Conservation (phyloP, 257 asterid species). For the Solanum tarijense region DNA sequence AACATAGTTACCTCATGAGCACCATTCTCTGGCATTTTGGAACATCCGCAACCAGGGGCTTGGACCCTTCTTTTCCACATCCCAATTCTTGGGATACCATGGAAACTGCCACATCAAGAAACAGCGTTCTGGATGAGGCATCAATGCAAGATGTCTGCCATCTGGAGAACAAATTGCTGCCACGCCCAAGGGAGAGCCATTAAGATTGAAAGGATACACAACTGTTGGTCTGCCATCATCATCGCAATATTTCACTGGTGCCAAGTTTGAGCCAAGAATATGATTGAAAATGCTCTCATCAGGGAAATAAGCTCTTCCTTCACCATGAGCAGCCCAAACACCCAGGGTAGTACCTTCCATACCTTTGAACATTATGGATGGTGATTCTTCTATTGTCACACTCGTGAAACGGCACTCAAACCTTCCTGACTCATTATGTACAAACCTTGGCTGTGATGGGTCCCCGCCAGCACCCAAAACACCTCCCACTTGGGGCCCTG, state of each 20-base stretch:
- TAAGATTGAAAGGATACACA: constrained; percentile 67
- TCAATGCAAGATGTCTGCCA: constrained; percentile 92
- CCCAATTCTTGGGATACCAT: constrained; percentile 86
- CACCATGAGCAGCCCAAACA: constrained; percentile 97
- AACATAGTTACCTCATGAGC: constrained; percentile 39
- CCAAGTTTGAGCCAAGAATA: constrained; percentile 43
- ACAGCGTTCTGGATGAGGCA: constrained; percentile 94
- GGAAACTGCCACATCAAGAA: constrained; percentile 98
- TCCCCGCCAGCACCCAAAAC: constrained; percentile 54
- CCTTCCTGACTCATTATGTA: constrained; percentile 75
- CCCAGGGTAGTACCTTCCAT: constrained; percentile 88
- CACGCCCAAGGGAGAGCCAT: constrained; percentile 76
- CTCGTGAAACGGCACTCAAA: constrained; percentile 86
- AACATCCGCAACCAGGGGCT: constrained; percentile 95
- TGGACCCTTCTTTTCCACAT: constrained; percentile 70
- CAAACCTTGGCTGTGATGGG: constrained; percentile 78
- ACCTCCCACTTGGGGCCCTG: constrained; percentile 74
- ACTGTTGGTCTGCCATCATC: constrained; percentile 67
- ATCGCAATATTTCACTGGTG: constrained; percentile 71
- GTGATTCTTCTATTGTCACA: constrained; percentile 66
- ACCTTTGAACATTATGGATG: constrained; percentile 76
- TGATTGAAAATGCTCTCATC: constrained; percentile 26
- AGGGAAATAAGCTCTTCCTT: constrained; percentile 86
- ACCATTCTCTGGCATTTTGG: constrained; percentile 95
- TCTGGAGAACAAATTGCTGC: constrained; percentile 88